Percentiles rank a stretch among this genome's conserved stretches.
These are phyloP conservation scores for Zasmidium cellare DNA, from an alignment of 2,329 filamentous ascomycete species.

Conservation along the genomic window DNA sequence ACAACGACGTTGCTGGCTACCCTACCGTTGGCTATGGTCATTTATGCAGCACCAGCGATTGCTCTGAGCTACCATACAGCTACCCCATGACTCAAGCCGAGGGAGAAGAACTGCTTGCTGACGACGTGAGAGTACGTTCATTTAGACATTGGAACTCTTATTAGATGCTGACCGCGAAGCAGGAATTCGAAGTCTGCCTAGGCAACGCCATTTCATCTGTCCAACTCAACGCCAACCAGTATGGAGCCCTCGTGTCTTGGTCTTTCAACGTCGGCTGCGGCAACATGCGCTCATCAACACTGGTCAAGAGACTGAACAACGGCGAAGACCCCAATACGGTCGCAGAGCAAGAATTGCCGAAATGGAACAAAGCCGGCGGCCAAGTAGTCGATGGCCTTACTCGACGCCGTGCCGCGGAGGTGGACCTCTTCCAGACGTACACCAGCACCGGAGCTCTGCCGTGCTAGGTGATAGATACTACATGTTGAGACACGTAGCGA, in stretches of 20 bases:
- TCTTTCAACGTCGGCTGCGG: conserved; percentile 14
- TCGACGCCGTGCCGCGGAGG: conserved; percentile 10
- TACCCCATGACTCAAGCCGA: conserved; percentile 9
- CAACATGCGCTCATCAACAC: conserved; percentile 12
- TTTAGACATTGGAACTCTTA: background rate
- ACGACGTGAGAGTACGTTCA: conserved; percentile 3
- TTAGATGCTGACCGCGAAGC: background rate
- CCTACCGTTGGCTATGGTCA: conserved; percentile 14
- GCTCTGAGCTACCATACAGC: conserved; percentile 7
- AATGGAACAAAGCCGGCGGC: conserved; percentile 13
- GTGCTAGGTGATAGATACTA: conserved; percentile 8
- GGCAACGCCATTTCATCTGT: conserved; percentile 8
- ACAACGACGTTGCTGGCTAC: conserved; percentile 10
- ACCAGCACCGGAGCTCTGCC: conserved; percentile 11
- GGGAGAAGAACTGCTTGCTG: conserved; percentile 7
- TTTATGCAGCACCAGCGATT: conserved; percentile 9
- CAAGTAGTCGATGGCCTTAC: conserved; percentile 7
- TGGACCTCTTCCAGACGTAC: conserved; percentile 10
- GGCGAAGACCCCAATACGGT: conserved; percentile 13
- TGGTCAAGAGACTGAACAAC: conserved; percentile 10
- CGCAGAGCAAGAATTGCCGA: conserved; percentile 10
- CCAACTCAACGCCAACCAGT: conserved; percentile 14
- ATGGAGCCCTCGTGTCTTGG: conserved; percentile 15
- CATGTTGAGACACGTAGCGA: too few species aligned
- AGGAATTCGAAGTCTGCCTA: conserved; percentile 11